These are phyloP conservation scores for Apium graveolens DNA, from an alignment of 129 eudicot species.

Conservation along the genomic window DNA sequence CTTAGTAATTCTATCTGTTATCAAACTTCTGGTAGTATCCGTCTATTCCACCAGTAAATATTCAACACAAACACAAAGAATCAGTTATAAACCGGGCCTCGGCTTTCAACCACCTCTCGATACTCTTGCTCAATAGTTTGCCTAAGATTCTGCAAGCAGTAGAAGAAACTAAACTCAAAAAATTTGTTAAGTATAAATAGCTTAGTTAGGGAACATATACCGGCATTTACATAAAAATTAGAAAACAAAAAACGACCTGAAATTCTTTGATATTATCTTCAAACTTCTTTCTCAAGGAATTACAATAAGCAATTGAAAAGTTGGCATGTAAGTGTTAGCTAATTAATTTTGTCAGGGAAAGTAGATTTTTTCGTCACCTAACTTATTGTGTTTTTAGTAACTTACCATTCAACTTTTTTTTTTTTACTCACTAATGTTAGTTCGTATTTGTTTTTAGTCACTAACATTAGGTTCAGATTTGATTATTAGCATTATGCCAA, in stretches of 20 bases:
- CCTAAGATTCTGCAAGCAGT: constrained; percentile 52
- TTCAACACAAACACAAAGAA: background rate
- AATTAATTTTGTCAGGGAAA: background rate
- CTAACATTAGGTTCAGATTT: no score
- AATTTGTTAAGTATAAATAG: constrained; percentile 4
- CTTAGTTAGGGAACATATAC: background rate
- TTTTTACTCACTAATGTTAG: no score
- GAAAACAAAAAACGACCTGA: constrained; percentile 42
- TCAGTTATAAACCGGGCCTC: constrained; percentile 60
- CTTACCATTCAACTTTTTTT: no score
- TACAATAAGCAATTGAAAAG: constrained; percentile 23
- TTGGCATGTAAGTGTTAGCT: background rate
- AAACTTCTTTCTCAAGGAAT: constrained; percentile 83
- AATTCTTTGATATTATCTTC: constrained; percentile 88
- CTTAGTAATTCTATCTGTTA: background rate
- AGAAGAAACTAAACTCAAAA: constrained; percentile 1
- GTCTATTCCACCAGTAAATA: background rate
- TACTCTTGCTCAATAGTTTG: constrained; percentile 90
- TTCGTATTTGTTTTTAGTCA: no score
- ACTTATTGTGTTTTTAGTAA: no score
- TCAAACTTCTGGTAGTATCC: background rate
- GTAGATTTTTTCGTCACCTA: no score
- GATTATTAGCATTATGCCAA: no score
- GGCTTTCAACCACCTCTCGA: constrained; percentile 93
- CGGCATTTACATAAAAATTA: background rate